phyloP scores from a whole-genome alignment of 83 land plant species.

The Isoetes engelmannii region DNA sequence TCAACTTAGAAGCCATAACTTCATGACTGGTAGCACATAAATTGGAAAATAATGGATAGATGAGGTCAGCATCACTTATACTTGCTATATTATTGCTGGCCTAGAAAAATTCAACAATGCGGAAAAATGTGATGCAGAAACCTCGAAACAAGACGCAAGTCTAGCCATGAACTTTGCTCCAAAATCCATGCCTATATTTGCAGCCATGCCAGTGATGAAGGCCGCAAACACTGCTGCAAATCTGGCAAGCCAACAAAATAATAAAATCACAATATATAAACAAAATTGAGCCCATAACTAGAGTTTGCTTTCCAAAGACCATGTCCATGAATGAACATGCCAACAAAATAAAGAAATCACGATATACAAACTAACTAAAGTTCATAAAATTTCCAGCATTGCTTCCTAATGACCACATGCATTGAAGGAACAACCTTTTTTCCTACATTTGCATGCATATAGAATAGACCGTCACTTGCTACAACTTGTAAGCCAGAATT shows the following conservation, averaged over 20 bases:
- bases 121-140: slow-evolving; percentile 1
- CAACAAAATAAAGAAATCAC: neutral
- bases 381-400: neutral
- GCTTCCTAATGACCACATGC: too few relatives aligned
- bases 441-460: neutral
- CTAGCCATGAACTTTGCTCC: slow-evolving; percentile 80
- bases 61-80: too few relatives aligned
- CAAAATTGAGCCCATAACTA: neutral
- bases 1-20: too few relatives aligned
- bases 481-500: neutral
- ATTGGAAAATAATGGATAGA: too few relatives aligned
- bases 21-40: too few relatives aligned
- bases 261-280: neutral
- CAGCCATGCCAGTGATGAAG: slow-evolving; percentile 80
- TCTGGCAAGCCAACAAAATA: slow-evolving; percentile 26
- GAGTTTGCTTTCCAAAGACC: neutral
- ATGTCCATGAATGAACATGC: neutral
- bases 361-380: slow-evolving; percentile 1
- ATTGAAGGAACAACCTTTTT: too few relatives aligned
- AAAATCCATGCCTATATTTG: slow-evolving; percentile 79
- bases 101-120: too few relatives aligned
- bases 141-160: slow-evolving; percentile 79
- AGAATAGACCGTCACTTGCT: neutral
- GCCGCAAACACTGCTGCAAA: slow-evolving; percentile 96
- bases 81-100: too few relatives aligned